These are phyloP conservation scores for Trichophyton benhamiae DNA, from an alignment of 2,329 filamentous ascomycete species.

Conservation along the genomic window DNA sequence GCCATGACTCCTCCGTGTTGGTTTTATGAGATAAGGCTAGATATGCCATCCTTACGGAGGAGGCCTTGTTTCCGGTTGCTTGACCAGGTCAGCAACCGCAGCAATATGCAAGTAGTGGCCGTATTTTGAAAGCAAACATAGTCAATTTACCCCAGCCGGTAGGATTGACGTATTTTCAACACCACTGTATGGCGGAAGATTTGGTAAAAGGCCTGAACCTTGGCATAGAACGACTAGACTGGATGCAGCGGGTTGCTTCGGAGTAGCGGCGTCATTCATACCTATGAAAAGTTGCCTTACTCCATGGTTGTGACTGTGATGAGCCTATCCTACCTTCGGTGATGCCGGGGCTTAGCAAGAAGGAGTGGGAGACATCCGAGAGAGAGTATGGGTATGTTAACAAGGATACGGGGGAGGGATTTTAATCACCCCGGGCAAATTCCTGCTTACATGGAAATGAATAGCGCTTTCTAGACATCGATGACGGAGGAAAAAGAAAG, in stretches of 20 bases:
- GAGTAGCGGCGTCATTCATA: background rate
- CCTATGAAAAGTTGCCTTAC: background rate
- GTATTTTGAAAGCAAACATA: background rate
- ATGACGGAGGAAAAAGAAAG: background rate
- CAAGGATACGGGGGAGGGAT: background rate
- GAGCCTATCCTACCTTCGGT: background rate
- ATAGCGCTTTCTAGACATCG: background rate
- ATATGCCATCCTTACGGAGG: background rate
- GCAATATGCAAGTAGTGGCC: background rate
- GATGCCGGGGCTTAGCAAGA: background rate
- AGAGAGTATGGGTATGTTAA: background rate
- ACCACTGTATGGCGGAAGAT: no score
- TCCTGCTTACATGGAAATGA: background rate
- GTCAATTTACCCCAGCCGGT: background rate
- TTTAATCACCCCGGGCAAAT: background rate
- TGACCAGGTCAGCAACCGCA: background rate
- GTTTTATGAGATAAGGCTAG: constrained; percentile 17
- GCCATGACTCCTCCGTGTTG: background rate
- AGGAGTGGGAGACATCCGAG: background rate
- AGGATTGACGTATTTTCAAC: background rate
- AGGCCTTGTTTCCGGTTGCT: background rate
- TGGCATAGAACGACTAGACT: no score
- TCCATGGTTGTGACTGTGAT: background rate
- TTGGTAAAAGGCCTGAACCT: no score
- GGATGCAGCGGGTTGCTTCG: no score